A percentile compares a stretch with the other conserved stretches of the same genome.
Conservation (phyloP, 106 monocot genomes). For the Dactylorhiza incarnata region DNA sequence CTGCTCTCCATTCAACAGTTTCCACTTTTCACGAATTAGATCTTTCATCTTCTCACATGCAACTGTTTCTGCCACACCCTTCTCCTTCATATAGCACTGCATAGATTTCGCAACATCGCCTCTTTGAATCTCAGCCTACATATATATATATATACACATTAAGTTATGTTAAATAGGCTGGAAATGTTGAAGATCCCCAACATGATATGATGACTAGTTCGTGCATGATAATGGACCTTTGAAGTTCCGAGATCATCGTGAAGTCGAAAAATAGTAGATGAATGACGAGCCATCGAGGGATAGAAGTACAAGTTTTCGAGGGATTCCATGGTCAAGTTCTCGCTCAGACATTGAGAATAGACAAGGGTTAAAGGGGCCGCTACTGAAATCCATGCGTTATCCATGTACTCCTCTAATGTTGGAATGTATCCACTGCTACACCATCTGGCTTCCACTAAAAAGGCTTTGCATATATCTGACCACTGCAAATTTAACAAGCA, state of each 20-base stretch:
- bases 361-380: background rate
- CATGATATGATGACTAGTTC: background rate
- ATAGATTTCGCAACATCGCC: slow-evolving; percentile 17
- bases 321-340: slow-evolving; percentile 1
- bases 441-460: slow-evolving; percentile 24
- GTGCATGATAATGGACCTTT: background rate
- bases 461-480: slow-evolving; percentile 19
- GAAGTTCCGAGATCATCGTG: slow-evolving; percentile 28
- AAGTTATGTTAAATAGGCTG: background rate
- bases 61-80: background rate
- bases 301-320: slow-evolving; percentile 5
- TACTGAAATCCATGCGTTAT: slow-evolving; percentile 19
- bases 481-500: slow-evolving; percentile 11
- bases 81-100: slow-evolving; percentile 26
- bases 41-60: slow-evolving; percentile 6
- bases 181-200: background rate
- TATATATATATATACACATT: too few relatives aligned
- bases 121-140: slow-evolving; percentile 11
- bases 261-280: slow-evolving; percentile 12
- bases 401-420: slow-evolving; percentile 22
- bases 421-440: slow-evolving; percentile 8
- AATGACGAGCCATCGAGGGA: background rate
- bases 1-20: background rate
- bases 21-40: background rate
- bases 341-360: background rate